Evolutionary conservation across 768 basidiomycete species (phyloP).

Genomic region (Royoungia palumana): DNA sequence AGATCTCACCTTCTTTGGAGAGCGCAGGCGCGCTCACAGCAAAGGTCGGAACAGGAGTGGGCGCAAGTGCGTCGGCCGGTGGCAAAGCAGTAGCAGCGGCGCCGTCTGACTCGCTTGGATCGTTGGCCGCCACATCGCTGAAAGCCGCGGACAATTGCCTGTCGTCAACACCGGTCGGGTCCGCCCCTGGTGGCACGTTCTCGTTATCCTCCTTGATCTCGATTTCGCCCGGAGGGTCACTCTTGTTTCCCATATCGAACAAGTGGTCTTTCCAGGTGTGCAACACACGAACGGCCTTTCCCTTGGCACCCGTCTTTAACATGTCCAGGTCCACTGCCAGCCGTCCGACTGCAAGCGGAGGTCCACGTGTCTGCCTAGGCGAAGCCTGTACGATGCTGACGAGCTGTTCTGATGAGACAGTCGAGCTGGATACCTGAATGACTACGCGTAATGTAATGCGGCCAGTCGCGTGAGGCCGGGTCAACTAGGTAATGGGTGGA

Average conservation of each 20-base stretch:
- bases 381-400: constrained; percentile 55
- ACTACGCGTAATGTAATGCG: constrained; percentile 37
- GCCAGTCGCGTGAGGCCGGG: background rate
- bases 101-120: constrained; percentile 26
- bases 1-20: constrained; percentile 29
- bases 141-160: constrained; percentile 6
- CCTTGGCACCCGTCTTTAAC: constrained; percentile 54
- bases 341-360: constrained; percentile 73
- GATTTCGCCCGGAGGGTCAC: constrained; percentile 48
- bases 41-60: constrained; percentile 4
- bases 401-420: constrained; percentile 46
- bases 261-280: constrained; percentile 78
- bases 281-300: constrained; percentile 70
- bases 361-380: constrained; percentile 24
- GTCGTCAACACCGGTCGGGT: constrained; percentile 1
- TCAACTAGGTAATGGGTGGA: background rate
- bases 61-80: constrained; percentile 7
- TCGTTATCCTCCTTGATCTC: constrained; percentile 21
- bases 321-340: constrained; percentile 57
- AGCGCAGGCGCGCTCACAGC: constrained; percentile 12
- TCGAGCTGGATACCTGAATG: constrained; percentile 44
- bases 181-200: constrained; percentile 12
- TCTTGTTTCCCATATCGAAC: constrained; percentile 69
- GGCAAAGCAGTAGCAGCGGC: constrained; percentile 4
- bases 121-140: constrained; percentile 5